phyloP scores from a whole-genome alignment of 192 early-diverging fungal species.

The Endogone sp. region DNA sequence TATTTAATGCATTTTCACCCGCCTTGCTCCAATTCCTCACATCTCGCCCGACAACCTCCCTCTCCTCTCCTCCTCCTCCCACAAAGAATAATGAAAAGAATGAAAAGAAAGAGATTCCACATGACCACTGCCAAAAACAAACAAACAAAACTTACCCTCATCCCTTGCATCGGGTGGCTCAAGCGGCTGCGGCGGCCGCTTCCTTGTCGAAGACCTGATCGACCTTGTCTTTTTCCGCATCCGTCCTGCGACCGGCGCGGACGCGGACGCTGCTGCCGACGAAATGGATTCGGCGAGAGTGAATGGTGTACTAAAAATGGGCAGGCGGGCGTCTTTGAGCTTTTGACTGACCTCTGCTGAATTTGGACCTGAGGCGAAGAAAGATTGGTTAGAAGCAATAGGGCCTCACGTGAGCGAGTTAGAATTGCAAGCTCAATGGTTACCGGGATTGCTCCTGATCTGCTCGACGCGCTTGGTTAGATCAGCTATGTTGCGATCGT shows the following conservation, averaged over 20 bases:
- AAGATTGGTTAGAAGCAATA: neutral
- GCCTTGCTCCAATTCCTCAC: too few relatives aligned
- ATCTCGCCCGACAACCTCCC: too few relatives aligned
- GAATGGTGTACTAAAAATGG: slow-evolving; percentile 23
- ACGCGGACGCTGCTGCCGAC: slow-evolving; percentile 68
- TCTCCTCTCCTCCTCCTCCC: too few relatives aligned
- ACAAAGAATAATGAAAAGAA: too few relatives aligned
- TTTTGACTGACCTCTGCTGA: slow-evolving; percentile 9
- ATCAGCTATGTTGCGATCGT: slow-evolving; percentile 13
- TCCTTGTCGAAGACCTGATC: slow-evolving; percentile 75
- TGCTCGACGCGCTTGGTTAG: slow-evolving; percentile 26
- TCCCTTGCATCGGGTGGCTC: slow-evolving; percentile 31
- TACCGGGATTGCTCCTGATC: slow-evolving; percentile 18
- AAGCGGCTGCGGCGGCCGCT: slow-evolving; percentile 62
- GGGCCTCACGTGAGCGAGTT: neutral
- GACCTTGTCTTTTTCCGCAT: slow-evolving; percentile 75
- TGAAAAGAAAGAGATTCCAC: too few relatives aligned
- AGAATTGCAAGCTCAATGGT: neutral
- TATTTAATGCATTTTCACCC: too few relatives aligned
- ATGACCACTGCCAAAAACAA: too few relatives aligned
- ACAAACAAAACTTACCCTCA: neutral
- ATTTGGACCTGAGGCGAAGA: slow-evolving; percentile 9
- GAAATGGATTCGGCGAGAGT: slow-evolving; percentile 64
- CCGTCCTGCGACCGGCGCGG: slow-evolving; percentile 71
- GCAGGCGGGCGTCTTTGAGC: slow-evolving; percentile 11